Evolutionary conservation across 2,329 filamentous ascomycete species (phyloP), one percentile per base, ranked within the genome.

Genomic region (Madurella mycetomatis): DNA sequence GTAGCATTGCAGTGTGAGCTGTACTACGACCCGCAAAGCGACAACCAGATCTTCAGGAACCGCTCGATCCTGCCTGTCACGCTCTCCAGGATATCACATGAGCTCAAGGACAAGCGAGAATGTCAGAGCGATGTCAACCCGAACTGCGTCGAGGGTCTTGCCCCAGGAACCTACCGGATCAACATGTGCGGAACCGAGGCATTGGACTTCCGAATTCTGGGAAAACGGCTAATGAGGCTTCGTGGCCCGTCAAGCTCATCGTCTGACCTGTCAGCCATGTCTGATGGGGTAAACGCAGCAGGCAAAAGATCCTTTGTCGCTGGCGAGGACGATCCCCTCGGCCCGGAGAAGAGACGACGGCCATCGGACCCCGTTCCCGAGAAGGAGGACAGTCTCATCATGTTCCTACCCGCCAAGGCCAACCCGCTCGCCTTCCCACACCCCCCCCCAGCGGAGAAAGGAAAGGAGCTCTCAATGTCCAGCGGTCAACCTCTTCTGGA

Each of bases 1-100:
- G 76, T 54, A 68, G 68, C 42, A 73, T 62, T 83, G n/a, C 82
- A 77, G 77, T 83, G 79, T 65, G 79, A 83, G 65, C 70, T 84
- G 37, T 83, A 82, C 61, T 83, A 83, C 60, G 78, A 83, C 65
- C 80, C 81, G 15, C 71, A 75, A 58, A 82, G 80, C 67, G 80
- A 83, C 64, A 77, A 78, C 65, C 74, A 81, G 60, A 80, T 83
- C 55, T 73, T 83, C 25, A 66, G 76, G 49, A 84, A 83, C 66
- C 74, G 72, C 54, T 82, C 80, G 15, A 77, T 82, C 39, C 71
- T 77, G 1, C 80, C 80, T 42, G 76, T 83, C 51, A 69, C 70
- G 19, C 69, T 84, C 31, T 72, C 73, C 17, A 72, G 75, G 49
- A 63, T 77, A 49, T 78, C 76, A 17, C 69, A 73, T 53, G 66